Evolutionary conservation across 1,284 basidiomycete species (phyloP).

Genomic region (Hemileia vastatrix): DNA sequence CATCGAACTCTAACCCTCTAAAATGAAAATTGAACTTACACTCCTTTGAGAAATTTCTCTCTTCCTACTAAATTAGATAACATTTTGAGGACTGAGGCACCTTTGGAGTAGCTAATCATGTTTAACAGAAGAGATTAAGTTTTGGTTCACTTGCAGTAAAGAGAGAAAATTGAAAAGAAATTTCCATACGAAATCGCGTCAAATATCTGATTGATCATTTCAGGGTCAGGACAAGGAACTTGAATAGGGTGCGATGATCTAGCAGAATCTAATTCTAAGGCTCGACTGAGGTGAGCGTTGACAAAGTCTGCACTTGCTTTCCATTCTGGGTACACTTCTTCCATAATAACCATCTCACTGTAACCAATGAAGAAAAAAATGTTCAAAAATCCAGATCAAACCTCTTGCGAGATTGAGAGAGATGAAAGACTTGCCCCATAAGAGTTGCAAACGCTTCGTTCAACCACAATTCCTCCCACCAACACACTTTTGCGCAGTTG

Average conservation of each 20-base stretch:
- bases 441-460: conserved; percentile 70
- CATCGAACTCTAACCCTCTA: background rate
- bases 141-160: conserved; percentile 44
- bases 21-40: conserved; percentile 30
- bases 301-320: conserved; percentile 52
- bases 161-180: conserved; percentile 60
- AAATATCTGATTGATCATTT: conserved; percentile 77
- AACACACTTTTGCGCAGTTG: conserved; percentile 25
- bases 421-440: conserved; percentile 55
- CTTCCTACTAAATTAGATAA: conserved; percentile 78
- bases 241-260: conserved; percentile 91
- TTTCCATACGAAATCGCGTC: conserved; percentile 55
- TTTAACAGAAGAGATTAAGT: background rate
- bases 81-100: conserved; percentile 72
- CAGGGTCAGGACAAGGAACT: conserved; percentile 77
- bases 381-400: background rate
- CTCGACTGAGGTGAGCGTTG: conserved; percentile 51
- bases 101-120: conserved; percentile 30
- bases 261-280: conserved; percentile 75
- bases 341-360: conserved; percentile 27
- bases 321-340: conserved; percentile 49
- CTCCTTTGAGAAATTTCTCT: conserved; percentile 53
- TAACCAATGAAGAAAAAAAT: background rate
- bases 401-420: background rate
- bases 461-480: conserved; percentile 45